Base-by-base conservation (phyloP, 352 stramenopile genomes). In the Pythium rishiriense region DNA sequence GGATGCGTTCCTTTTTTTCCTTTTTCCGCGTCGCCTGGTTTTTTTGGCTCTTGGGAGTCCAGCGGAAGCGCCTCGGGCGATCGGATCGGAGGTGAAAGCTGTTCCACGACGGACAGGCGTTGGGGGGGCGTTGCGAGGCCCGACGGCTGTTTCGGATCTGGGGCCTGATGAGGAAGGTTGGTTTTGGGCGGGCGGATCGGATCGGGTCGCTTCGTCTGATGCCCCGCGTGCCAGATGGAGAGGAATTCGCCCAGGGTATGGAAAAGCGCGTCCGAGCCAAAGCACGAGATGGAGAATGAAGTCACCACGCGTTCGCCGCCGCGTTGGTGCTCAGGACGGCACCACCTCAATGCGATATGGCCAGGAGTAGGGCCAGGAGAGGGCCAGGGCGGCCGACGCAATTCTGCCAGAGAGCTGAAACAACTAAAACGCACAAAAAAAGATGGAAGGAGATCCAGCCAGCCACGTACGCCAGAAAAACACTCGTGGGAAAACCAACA, bases 131-230 rank as follows among this genome's bases (percentile, higher is more conserved):
- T 29, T 43, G 17, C 17, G 21, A n/a, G 14, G 10, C 11, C 15
- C 10, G 33, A 33, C 55, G 55, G 55, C 55, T 62, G 55, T 62
- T 62, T 62, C 55, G 45, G 35, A 31, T 59, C 33, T 47, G 33
- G 28, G 50, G n/a, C 35, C 33, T 43, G 37, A 43, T 43, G 37
- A 29, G 45, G 45, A 33, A 42, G 12, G 50, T 35, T 58, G n/a
- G 28, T 21, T 54, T 25, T 17, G 15, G n/a, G n/a, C 21, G 48
- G 37, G 37, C 37, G 14, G 37, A 43, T 43, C 47, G 53, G 53
- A 24, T 60, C 35, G 17, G 26, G 24, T 46, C 39, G 58, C 49
- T 58, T 58, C 48, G 58, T 65, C 58, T 65, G 58, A 65, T 65
- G 19, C 12, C 33, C n/a, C 10, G 3, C 3, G 37, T 24, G 24